A percentile compares a stretch with the other conserved stretches of the same genome.
phyloP scores from a whole-genome alignment of 2,329 filamentous ascomycete species.

The Fusarium praegraminearum region DNA sequence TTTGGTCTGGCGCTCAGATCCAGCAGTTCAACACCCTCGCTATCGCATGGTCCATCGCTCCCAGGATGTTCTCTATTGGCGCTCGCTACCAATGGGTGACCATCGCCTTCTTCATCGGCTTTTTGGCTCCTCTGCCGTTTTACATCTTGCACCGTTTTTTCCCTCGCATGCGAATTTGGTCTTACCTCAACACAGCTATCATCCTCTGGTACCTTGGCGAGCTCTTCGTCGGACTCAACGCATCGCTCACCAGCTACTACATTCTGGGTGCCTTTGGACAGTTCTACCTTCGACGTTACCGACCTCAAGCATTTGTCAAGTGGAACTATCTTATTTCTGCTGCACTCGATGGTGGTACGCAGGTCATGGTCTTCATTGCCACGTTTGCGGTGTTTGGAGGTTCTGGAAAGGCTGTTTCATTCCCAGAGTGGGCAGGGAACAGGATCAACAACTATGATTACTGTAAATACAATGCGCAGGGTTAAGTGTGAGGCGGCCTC shows the following conservation, averaged over 20 bases:
- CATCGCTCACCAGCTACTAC: conserved; percentile 65
- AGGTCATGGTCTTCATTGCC: conserved; percentile 63
- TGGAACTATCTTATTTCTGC: conserved; percentile 65
- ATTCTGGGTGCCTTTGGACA: conserved; percentile 61
- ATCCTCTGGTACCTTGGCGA: conserved; percentile 47
- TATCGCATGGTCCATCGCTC: conserved; percentile 63
- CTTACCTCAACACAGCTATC: conserved; percentile 63
- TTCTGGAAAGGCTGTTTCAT: conserved; percentile 56
- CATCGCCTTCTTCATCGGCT: conserved; percentile 51
- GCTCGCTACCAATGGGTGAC: conserved; percentile 26
- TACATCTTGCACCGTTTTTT: conserved; percentile 35
- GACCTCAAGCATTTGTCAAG: conserved; percentile 63
- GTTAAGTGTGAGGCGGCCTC: background rate
- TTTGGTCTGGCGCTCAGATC: conserved; percentile 65
- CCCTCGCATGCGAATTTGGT: conserved; percentile 57
- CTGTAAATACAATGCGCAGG: background rate
- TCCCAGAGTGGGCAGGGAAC: conserved; percentile 67
- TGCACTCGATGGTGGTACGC: conserved; percentile 63
- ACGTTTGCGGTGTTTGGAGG: conserved; percentile 68
- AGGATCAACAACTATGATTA: conserved; percentile 47
- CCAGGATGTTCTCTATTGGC: conserved; percentile 44
- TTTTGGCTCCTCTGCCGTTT: conserved; percentile 52
- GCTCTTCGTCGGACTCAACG: conserved; percentile 56
- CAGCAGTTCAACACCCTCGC: conserved; percentile 63
- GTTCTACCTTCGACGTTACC: conserved; percentile 65